Base-by-base conservation (phyloP, 352 stramenopile species). In the Pythium rhizo-oryzae region DNA sequence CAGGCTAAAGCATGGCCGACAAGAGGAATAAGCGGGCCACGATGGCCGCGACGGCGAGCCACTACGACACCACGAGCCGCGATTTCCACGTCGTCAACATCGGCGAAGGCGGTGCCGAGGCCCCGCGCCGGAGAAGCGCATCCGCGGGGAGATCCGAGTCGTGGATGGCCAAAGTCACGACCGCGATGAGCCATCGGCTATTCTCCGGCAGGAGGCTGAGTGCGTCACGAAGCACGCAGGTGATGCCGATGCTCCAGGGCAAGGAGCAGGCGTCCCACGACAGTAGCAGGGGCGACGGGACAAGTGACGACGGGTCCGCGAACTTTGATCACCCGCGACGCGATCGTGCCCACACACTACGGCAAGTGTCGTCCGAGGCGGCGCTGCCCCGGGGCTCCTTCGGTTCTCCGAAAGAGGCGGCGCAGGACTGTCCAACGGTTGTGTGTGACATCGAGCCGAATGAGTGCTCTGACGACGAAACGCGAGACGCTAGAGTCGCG, bases 151-250 rank as follows among this genome's bases (percentile, higher is more conserved):
- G 69, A 23, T 61, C 69, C 12, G 82, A 87, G 63, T 91, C 82
- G n/a, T 89, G 82, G 82, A 88, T 91, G 82, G 64, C 76, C 33
- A 85, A 87, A 49, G 82, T 91, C 15, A 87, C 80, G 2, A 50
- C 74, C 1, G 82, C 79, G 12, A 87, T 91, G 79, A 91, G 80
- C 62, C 75, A 84, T 47, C 80, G 79, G 15, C 79, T 89, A 54
- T 91, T 91, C 66, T 80, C 75, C 0, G 69, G 71, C 13, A 82
- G 82, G 68, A 79, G 81, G 18, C 75, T 89, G 7, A 76, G 62
- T n/a, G 51, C 65, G 16, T 89, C 80, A 35, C 74, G 82, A 24
- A 89, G 76, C 68, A 91, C 80, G 2, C 82, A 91, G 59, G 79
- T 89, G 18, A 84, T 85, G 76, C 82, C 80, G 0, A 69, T 89